Evolutionary conservation across 164 flowering plant genomes (phyloP), one percentile per base, ranked within the genome.

Genomic region (Umbellularia californica): DNA sequence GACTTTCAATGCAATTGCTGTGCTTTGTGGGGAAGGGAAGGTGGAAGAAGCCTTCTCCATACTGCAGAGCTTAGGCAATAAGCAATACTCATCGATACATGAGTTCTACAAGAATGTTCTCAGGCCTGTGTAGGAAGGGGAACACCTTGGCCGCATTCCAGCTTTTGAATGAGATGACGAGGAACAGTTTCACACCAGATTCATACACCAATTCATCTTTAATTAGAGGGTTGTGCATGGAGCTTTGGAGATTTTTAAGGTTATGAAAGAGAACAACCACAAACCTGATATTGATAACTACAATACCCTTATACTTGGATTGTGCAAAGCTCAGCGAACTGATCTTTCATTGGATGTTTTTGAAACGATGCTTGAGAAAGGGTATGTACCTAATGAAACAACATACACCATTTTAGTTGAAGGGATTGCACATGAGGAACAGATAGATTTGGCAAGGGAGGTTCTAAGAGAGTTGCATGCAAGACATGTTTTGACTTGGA

Each of bases 321-420:
- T 90, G 17, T 92, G 97, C 82, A 93, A 86, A 73, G 80, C 85
- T 22, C 80, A 71, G 41, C 86, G 90, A 74, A 86, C 92, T 5
- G 97, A 90, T 81, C 72, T 87, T 73, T 72, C 96, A 0, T 47
- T 92, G 25, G 88, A 84, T 77, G 84, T 90, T 28, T 84, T 87
- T 58, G 85, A 81, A 79, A 81, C 65, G 77, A 90, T 95, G 97
- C 75, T 93, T 63, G 85, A 81, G 71, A 93, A 90, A 67, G 89
- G 91, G 5, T 77, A 77, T 58, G 80, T 81, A 84, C 96, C 98
- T 19, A 92, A 81, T 77, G 98, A 93, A 77, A 83, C 87, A 63
- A 92, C 96, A 22, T 95, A 93, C 75, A 85, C 90, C 33, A 88
- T 87, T 76, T 17, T 95, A 24, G 92, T 95, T 47, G 97, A 92